Base-by-base conservation (phyloP, 352 stramenopile genomes). In the Phytophthora sojae region DNA sequence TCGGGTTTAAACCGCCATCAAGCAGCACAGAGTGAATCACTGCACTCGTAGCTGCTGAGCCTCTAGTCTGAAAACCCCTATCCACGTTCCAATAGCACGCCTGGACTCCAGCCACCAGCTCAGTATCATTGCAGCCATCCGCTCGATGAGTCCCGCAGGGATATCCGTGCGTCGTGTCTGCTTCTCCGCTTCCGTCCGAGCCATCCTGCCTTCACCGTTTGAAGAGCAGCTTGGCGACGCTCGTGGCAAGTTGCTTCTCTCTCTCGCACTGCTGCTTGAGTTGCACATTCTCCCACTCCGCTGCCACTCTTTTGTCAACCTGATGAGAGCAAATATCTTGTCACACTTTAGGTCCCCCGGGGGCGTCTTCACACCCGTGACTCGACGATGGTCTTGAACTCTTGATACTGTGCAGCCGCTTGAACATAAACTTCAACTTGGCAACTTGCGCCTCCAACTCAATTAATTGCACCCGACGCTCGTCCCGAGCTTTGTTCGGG, bases 91-190 rank as follows among this genome's bases (percentile, higher is more conserved):
- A n/a, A 47, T 86, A 79, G 9, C 67, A 77, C 14, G 61, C 64
- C 7, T 86, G 71, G 2, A 80, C 73, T 21, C 79, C 70, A n/a
- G 64, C 73, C 12, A 61, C 51, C 8, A 82, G 67, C 7, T 82
- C 14, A 77, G 73, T 4, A 81, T 70, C 23, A 73, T 47, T 2
- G 73, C 63, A 15, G 65, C 51, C 65, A 73, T 73, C 4, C 39
- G 39, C 32, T 73, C 65, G 5, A 73, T 52, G 6, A 69, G 49
- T 4, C 66, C 59, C 3, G 12, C 65, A 30, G 65, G 66, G 6
- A 69, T 64, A 32, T 69, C 66, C 3, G 66, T 73, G 1, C 66
- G 42, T 63, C 66, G 23, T 25, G 66, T 73, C 1, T 58, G 42
- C 26, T 68, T 73, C 12, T 29, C 63, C 5, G 47, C 44, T 49